A percentile compares a stretch with the other conserved stretches of the same genome.
Evolutionary conservation across 2,329 filamentous ascomycete genomes (phyloP).

Genomic region (Nemania sp.): DNA sequence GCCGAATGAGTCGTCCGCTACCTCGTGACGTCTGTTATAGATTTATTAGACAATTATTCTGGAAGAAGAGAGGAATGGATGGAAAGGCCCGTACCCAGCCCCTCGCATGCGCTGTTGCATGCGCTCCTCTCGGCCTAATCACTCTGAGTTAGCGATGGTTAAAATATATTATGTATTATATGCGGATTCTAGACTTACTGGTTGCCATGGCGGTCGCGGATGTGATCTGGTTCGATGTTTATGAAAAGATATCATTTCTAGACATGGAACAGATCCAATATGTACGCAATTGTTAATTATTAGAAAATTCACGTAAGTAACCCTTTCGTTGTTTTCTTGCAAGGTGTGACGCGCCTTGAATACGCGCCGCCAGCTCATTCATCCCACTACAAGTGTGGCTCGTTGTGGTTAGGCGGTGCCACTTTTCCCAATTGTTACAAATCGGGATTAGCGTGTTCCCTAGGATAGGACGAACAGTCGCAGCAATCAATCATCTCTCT

Average conservation of each 20-base stretch:
- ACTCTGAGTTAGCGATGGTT: conserved; percentile 26
- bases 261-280: neutral
- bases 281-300: neutral
- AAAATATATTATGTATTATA: neutral
- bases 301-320: conserved; percentile 14
- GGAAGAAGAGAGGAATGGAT: neutral
- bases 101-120: conserved; percentile 74
- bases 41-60: conserved; percentile 27
- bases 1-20: conserved; percentile 71
- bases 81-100: conserved; percentile 65
- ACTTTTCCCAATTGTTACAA: no score
- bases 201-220: conserved; percentile 50
- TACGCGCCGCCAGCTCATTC: conserved; percentile 32
- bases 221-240: neutral
- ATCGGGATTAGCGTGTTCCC: no score
- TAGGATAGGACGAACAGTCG: no score
- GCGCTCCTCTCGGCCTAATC: conserved; percentile 69
- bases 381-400: conserved; percentile 35
- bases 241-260: conserved; percentile 16
- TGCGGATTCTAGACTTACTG: conserved; percentile 45
- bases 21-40: conserved; percentile 62
- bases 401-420: no score
- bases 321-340: neutral
- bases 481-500: no score
- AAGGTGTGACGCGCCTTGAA: conserved; percentile 33